phyloP scores from a whole-genome alignment of 306 rosid species.

The Arachis hypogaea region DNA sequence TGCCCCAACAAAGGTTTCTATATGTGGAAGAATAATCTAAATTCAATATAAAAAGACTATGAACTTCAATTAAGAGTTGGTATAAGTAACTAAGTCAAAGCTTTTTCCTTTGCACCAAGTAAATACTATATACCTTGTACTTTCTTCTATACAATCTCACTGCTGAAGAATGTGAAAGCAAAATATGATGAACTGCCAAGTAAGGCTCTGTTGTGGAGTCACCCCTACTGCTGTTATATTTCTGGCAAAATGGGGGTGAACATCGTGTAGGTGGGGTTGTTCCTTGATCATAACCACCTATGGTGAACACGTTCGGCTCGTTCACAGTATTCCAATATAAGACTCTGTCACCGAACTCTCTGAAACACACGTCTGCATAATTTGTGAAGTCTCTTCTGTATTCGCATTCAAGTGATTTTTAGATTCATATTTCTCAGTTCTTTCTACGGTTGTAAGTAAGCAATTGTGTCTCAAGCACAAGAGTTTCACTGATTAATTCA shows the following conservation, averaged over 20 bases:
- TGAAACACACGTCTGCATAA: constrained; percentile 58
- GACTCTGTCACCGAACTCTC: constrained; percentile 68
- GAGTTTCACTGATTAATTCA: background rate
- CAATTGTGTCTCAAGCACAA: background rate
- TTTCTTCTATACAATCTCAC: constrained; percentile 48
- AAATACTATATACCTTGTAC: constrained; percentile 40
- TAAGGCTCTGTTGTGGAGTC: constrained; percentile 63
- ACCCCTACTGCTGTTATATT: constrained; percentile 37
- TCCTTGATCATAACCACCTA: constrained; percentile 48
- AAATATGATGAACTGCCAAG: constrained; percentile 50
- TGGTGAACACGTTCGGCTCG: constrained; percentile 49
- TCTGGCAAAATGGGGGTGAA: constrained; percentile 48
- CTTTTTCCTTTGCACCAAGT: background rate
- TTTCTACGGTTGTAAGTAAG: background rate
- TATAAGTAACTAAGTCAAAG: background rate
- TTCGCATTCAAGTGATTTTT: constrained; percentile 17
- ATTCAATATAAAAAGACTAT: background rate
- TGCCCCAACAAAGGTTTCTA: background rate
- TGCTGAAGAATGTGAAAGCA: constrained; percentile 63
- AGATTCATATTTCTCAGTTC: background rate
- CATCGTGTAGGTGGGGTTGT: constrained; percentile 51
- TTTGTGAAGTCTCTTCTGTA: constrained; percentile 59
- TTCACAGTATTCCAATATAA: constrained; percentile 53
- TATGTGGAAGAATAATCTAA: background rate
- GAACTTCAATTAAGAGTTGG: background rate